Evolutionary conservation across 202 grass and related monocot genomes (phyloP).

Genomic region (Zizania palustris): DNA sequence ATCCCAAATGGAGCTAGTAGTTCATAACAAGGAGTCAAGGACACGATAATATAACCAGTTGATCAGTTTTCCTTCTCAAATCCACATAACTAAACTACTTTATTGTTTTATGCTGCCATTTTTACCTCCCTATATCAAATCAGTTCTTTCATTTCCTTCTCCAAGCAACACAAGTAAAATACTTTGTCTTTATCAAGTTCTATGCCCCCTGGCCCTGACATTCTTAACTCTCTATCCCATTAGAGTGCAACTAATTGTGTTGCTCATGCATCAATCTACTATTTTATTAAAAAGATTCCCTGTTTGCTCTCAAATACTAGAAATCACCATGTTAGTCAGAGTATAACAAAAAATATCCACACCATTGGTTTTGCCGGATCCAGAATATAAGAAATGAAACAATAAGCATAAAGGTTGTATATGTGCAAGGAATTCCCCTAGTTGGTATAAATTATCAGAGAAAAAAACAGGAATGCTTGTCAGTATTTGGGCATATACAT

Average conservation of each 20-base stretch:
- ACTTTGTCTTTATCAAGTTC: background rate
- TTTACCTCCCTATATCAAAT: no score
- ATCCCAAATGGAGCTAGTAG: background rate
- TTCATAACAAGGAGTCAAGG: background rate
- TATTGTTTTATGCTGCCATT: no score
- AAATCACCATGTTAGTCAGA: background rate
- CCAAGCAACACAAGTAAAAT: no score
- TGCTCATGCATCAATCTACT: background rate
- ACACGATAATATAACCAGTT: background rate
- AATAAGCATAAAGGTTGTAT: background rate
- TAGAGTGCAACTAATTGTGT: background rate
- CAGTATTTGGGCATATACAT: background rate
- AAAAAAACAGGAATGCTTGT: background rate
- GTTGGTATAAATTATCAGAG: background rate
- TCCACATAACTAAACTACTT: background rate
- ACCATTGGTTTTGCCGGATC: background rate
- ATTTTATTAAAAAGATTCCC: background rate
- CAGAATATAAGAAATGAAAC: no score
- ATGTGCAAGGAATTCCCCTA: background rate
- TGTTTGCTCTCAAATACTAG: background rate
- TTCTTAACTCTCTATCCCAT: background rate
- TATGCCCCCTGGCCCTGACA: background rate
- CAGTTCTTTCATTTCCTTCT: no score
- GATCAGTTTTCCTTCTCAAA: slow-evolving; percentile 17
- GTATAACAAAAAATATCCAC: background rate